Evolutionary conservation across 441 rosid genomes (phyloP).

Genomic region (Eutrema salsugineum): DNA sequence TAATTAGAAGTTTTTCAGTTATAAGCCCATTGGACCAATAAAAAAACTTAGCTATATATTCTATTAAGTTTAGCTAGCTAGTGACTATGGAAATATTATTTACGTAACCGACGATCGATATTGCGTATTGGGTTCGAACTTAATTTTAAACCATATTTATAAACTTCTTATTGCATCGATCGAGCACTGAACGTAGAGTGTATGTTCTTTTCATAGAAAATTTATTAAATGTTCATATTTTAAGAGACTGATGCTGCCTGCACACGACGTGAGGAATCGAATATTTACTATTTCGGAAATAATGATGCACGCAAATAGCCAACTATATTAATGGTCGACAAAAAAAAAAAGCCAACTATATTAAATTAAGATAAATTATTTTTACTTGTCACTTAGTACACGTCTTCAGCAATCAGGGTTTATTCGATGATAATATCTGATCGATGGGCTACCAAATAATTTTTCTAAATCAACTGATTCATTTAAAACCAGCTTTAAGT

Average conservation of each 20-base stretch:
- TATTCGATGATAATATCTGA: not conserved
- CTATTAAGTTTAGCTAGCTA: not conserved
- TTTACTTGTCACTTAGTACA: constrained; percentile 23
- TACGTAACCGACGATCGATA: not conserved
- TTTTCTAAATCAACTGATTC: constrained; percentile 17
- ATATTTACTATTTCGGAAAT: constrained; percentile 6
- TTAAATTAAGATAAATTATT: not conserved
- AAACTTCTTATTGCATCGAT: not conserved
- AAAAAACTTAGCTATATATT: not conserved
- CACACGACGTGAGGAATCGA: constrained; percentile 22
- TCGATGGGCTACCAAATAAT: not conserved
- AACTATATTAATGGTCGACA: no score
- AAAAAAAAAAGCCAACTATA: constrained; percentile 20
- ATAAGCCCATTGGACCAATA: not conserved
- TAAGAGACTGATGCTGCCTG: not conserved
- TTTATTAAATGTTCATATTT: not conserved
- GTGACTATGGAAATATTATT: not conserved
- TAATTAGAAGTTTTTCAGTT: not conserved
- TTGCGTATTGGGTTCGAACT: not conserved
- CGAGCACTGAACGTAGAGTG: not conserved
- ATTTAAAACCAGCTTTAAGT: not conserved
- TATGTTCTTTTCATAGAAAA: not conserved
- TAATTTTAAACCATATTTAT: no score
- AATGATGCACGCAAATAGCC: constrained; percentile 13
- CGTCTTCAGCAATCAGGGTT: constrained; percentile 9